Evolutionary conservation across 192 early-diverging fungal species (phyloP), one percentile per base, ranked within the genome.

Genomic region (Allomyces macrogynus): DNA sequence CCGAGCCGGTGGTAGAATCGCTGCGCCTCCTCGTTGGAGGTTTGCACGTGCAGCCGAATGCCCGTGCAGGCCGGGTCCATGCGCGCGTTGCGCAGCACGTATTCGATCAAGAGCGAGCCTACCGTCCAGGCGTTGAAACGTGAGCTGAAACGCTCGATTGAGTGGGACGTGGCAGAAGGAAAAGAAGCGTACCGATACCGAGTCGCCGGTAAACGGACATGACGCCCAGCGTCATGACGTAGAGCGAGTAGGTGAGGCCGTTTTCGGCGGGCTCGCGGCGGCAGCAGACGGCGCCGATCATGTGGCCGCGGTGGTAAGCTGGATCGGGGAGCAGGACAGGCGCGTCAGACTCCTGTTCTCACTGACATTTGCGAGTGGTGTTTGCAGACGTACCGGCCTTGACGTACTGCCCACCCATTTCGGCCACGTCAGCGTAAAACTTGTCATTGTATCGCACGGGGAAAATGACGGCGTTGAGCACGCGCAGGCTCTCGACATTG

Each of bases 151-250:
- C 32, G 32, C 7, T 40, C 32, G 32, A 40, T 40, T 3, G 32
- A 40, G 26, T n/a, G n/a, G 32, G 32, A 40, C 7, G 32, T 0
- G 32, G 8, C 4, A 40, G 32, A 40, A 40, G 32, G 3, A 8
- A 40, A 7, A 8, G 7, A 40, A 57, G 12, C 49, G 49, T 5
- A 77, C 89, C 91, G 57, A 94, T 72, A 1, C 87, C 86, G 25
- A 87, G 76, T n/a, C 84, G 73, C 24, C 93, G 75, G 67, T 87
- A 94, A 14, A 88, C 87, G 12, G 81, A 81, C 26, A 97, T 75
- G 43, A 97, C 91, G 40, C 92, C 92, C 62, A 97, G 75, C 1
- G 93, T 97, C 89, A 92, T 90, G 68, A 97, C 91, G 69, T 94
- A 94, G 26, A 92, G 76, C 9, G 68, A 67, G 23, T 18, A 25